Conservation (phyloP, 352 stramenopile species). For the Phytophthora foliorum region DNA sequence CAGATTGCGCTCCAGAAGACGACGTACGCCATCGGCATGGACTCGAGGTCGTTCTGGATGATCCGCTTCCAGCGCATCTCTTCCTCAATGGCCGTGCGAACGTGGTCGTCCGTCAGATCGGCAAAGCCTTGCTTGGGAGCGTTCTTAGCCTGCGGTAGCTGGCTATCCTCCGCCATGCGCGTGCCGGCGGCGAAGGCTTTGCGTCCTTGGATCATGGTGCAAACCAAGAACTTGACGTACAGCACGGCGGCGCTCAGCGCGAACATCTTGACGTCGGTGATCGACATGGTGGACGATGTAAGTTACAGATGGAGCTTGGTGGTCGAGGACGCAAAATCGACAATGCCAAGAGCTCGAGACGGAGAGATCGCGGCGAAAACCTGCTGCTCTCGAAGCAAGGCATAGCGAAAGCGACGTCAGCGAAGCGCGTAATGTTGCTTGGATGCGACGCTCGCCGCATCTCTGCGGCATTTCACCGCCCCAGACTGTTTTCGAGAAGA, state of each 20-base stretch:
- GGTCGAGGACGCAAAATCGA: constrained; percentile 33
- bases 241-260: constrained; percentile 58
- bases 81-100: constrained; percentile 30
- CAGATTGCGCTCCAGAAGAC: constrained; percentile 56
- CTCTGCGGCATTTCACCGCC: constrained; percentile 25
- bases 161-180: constrained; percentile 56
- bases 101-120: constrained; percentile 38
- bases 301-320: constrained; percentile 35
- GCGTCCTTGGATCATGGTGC: constrained; percentile 56
- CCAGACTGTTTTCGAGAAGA: constrained; percentile 36
- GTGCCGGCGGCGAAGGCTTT: constrained; percentile 59
- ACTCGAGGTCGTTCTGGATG: constrained; percentile 70
- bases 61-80: constrained; percentile 69
- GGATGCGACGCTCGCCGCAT: constrained; percentile 18
- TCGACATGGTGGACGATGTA: constrained; percentile 25
- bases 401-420: constrained; percentile 16
- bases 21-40: constrained; percentile 62
- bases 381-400: constrained; percentile 24
- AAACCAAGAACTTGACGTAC: constrained; percentile 71
- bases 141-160: constrained; percentile 42
- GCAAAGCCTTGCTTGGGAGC: constrained; percentile 28
- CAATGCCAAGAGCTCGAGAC: constrained; percentile 25
- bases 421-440: constrained; percentile 11
- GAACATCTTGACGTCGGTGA: constrained; percentile 46
- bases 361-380: neutral